phyloP scores from a whole-genome alignment of 2,329 filamentous ascomycete genomes.

The Tothia fuscella region DNA sequence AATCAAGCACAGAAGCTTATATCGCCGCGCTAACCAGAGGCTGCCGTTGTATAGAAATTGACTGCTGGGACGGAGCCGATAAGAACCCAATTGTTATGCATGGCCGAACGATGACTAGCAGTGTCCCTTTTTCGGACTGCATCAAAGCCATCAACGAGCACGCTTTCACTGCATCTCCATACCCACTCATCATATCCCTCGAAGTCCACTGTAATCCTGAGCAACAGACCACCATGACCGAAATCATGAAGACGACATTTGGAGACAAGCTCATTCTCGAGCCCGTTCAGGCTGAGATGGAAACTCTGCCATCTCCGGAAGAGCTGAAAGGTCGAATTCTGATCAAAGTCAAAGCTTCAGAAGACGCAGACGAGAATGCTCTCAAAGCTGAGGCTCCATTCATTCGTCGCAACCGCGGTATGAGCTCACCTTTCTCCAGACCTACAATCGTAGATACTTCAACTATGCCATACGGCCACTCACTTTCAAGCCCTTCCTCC shows the following conservation, averaged over 20 bases:
- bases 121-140: slow-evolving; percentile 81
- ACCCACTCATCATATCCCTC: slow-evolving; percentile 85
- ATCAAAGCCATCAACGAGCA: slow-evolving; percentile 91
- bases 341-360: slow-evolving; percentile 85
- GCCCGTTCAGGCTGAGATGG: slow-evolving; percentile 55
- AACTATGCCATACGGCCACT: slow-evolving; percentile 36
- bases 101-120: slow-evolving; percentile 76
- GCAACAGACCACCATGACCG: slow-evolving; percentile 80
- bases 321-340: slow-evolving; percentile 74
- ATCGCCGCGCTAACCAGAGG: slow-evolving; percentile 77
- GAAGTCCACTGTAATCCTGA: slow-evolving; percentile 82
- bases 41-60: slow-evolving; percentile 91
- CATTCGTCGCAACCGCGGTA: slow-evolving; percentile 44
- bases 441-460: slow-evolving; percentile 49
- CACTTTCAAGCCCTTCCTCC: slow-evolving; percentile 39
- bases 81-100: slow-evolving; percentile 84
- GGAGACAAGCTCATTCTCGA: slow-evolving; percentile 66
- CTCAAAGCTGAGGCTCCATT: slow-evolving; percentile 21
- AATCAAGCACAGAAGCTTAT: slow-evolving; percentile 91
- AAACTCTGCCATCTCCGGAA: slow-evolving; percentile 70
- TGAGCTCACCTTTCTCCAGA: slow-evolving; percentile 64
- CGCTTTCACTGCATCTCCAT: slow-evolving; percentile 76
- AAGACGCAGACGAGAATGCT: slow-evolving; percentile 37
- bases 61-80: slow-evolving; percentile 92
- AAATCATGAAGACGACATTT: slow-evolving; percentile 77